Percentiles rank a stretch among this genome's conserved stretches.
Conservation (phyloP, 2,329 filamentous ascomycete genomes). For the Fonsecaea multimorphosa region DNA sequence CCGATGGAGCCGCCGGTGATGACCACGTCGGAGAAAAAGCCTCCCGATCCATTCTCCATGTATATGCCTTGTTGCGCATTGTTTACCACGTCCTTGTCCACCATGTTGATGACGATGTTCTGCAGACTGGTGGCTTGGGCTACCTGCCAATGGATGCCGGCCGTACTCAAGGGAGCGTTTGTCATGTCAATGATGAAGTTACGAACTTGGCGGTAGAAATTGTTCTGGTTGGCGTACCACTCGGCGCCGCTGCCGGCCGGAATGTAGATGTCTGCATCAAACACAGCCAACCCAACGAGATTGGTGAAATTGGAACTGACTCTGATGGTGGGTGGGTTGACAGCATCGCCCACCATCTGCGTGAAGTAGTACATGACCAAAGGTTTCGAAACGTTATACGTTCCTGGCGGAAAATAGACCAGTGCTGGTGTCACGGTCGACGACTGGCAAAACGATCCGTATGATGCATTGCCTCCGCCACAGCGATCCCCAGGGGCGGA, state of each 20-base stretch:
- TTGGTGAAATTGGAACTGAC: constrained; percentile 42
- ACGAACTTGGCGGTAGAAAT: constrained; percentile 76
- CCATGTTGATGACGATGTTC: constrained; percentile 77
- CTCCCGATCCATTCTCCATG: constrained; percentile 70
- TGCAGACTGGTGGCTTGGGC: constrained; percentile 74
- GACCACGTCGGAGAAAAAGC: constrained; percentile 64
- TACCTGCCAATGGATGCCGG: constrained; percentile 77
- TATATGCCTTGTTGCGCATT: constrained; percentile 65
- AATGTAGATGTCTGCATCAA: constrained; percentile 78
- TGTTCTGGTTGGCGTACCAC: constrained; percentile 73
- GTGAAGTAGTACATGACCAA: constrained; percentile 70
- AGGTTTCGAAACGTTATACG: constrained; percentile 73
- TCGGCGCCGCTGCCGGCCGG: constrained; percentile 61
- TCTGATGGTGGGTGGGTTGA: constrained; percentile 71
- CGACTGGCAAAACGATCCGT: constrained; percentile 66
- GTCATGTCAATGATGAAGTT: constrained; percentile 77
- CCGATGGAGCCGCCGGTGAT: constrained; percentile 68
- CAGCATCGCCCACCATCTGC: constrained; percentile 70
- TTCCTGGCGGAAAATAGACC: constrained; percentile 83
- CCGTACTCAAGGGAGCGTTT: constrained; percentile 59
- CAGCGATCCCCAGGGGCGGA: constrained; percentile 71
- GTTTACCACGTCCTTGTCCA: constrained; percentile 51
- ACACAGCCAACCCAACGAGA: constrained; percentile 79
- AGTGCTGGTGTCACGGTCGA: constrained; percentile 75
- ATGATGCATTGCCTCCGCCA: constrained; percentile 57